Evolutionary conservation across 129 eudicot species (phyloP).

Genomic region (Rutidosis leptorrhynchoides): DNA sequence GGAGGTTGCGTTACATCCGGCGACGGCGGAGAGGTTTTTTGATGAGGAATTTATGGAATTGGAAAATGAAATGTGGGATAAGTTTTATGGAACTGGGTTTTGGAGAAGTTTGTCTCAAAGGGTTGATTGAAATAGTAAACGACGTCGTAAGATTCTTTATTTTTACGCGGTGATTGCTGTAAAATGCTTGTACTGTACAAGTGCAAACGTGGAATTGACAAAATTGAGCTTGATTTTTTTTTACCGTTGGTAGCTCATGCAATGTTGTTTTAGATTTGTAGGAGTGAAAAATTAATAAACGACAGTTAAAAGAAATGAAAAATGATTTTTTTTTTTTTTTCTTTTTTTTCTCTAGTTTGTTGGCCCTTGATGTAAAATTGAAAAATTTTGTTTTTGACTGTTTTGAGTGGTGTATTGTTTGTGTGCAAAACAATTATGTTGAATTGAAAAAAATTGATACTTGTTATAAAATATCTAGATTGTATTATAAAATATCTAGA

Average conservation of each 20-base stretch:
- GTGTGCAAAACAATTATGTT: background rate
- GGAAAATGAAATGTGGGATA: conserved; percentile 84
- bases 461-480: too few species aligned
- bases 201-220: background rate
- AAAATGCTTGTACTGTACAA: conserved; percentile 32
- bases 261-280: conserved; percentile 10
- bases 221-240: conserved; percentile 12
- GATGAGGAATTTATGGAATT: conserved; percentile 54
- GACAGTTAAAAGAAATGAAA: conserved; percentile 22
- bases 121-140: conserved; percentile 19
- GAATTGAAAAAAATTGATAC: too few species aligned
- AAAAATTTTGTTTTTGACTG: background rate
- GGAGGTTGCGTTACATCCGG: conserved; percentile 24
- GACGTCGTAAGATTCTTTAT: background rate
- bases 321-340: background rate
- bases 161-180: background rate
- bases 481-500: too few species aligned
- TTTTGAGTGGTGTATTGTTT: background rate
- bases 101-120: conserved; percentile 64
- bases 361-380: background rate
- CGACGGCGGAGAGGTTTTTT: conserved; percentile 24
- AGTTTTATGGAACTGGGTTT: conserved; percentile 69
- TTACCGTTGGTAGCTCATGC: conserved; percentile 18
- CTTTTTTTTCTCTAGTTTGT: background rate
- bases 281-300: background rate